Base-by-base conservation (phyloP, 306 rosid species). In the Trifolium dubium region DNA sequence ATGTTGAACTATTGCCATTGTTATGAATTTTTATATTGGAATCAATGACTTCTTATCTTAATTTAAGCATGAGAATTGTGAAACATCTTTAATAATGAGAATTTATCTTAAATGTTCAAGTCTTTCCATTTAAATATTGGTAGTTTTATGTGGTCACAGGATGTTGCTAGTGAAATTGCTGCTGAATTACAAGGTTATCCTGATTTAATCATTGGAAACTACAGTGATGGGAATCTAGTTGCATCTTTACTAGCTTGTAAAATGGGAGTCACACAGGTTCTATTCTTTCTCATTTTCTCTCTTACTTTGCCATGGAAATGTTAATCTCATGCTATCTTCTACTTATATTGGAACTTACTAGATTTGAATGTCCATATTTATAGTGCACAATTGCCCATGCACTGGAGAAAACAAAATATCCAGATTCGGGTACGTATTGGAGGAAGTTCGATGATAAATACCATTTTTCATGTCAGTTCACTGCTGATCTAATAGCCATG, bases 161-260 rank as follows among this genome's bases (percentile, higher is more conserved):
- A 93, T 80, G 98, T 44, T 30, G 94, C 88, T 3, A 78, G 92
- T 75, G 96, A 93, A 84, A 85, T 93, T 68, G 60, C 69, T 61
- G 98, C 96, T 34, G 92, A 91, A 86, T 81, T 93, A 76, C 94
- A 89, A 73, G 94, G 91, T 40, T 8, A 59, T 71, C 97, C 97
- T 50, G 97, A 93, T 85, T 89, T 93, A 73, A 88, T 93, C 68
- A 91, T 91, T 40, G 96, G 98, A 81, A 93, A 93, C 81, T 93
- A 93, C 82, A 93, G 96, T 80, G 98, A 93, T 4, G 98, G 96
- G 46, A 93, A 93, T 83, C 97, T 93, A 41, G 96, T 93, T 43
- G 92, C 97, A 32, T 93, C 96, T 69, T 82, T 93, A 73, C 80
- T 93, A 82, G 90, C 98, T 60, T 79, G 82, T 79, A 93, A 88